Conservation (phyloP, 208 protist genomes). For the Leishmania braziliensis region DNA sequence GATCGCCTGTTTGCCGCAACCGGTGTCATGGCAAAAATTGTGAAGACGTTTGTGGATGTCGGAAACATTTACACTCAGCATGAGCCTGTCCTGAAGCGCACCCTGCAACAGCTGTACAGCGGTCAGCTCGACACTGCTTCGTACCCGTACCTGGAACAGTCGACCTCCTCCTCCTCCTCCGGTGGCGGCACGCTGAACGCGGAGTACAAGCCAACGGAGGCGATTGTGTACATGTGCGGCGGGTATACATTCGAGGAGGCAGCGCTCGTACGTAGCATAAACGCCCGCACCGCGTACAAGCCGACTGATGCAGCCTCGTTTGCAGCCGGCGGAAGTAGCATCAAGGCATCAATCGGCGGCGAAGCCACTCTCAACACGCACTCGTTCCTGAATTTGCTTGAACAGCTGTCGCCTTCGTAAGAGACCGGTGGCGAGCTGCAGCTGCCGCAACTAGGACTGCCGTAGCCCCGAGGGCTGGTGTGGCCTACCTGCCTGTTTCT, state of each 20-base stretch:
- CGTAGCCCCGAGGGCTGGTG: not conserved
- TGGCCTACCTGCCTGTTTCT: not conserved
- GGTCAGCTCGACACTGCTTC: slow-evolving; percentile 47
- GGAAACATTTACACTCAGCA: slow-evolving; percentile 99
- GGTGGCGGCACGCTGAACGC: slow-evolving; percentile 21
- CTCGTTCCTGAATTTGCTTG: slow-evolving; percentile 54
- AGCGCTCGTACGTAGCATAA: slow-evolving; percentile 75
- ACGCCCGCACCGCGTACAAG: slow-evolving; percentile 64
- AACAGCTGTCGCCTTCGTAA: slow-evolving; percentile 25
- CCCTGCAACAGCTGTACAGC: slow-evolving; percentile 75
- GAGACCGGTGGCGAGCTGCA: not conserved
- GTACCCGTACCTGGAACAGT: slow-evolving; percentile 65
- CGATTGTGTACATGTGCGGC: slow-evolving; percentile 86
- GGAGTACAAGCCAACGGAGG: slow-evolving; percentile 62
- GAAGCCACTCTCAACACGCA: slow-evolving; percentile 62
- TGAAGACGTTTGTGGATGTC: slow-evolving; percentile 84
- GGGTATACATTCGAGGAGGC: slow-evolving; percentile 87
- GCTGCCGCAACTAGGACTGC: not conserved
- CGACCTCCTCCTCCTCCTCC: slow-evolving; percentile 29
- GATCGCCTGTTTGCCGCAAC: slow-evolving; percentile 90
- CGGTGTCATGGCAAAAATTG: slow-evolving; percentile 85
- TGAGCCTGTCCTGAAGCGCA: slow-evolving; percentile 89
- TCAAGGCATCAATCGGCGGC: slow-evolving; percentile 58
- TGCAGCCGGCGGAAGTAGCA: slow-evolving; percentile 29
- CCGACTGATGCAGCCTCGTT: slow-evolving; percentile 44